Base-by-base conservation (phyloP, 2,329 filamentous ascomycete species). In the Paraphoma chrysanthemicola region DNA sequence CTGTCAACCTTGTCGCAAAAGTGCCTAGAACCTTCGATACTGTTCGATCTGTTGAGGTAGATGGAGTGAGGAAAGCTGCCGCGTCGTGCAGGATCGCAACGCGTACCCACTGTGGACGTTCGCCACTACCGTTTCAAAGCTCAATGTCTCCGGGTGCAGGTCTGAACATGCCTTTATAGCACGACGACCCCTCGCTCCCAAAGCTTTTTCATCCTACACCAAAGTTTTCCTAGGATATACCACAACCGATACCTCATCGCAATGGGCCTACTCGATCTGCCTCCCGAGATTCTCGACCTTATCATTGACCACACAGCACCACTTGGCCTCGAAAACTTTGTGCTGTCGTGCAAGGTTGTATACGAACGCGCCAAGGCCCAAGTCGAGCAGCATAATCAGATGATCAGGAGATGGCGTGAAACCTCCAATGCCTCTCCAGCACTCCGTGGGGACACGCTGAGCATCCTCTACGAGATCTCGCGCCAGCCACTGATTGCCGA, bases 211-310 rank as follows among this genome's bases (percentile, higher is more conserved):
- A 23, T 23, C 5, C 23, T 23, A 23, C 23, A 3, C 23, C 23
- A 3, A 23, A 23, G 23, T 5, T 23, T 23, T 23, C 23, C 5
- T 23, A 23, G 23, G 23, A 23, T 23, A 23, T 23, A 23, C 5
- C 23, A 36, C 33, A 6, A 36, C 33, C 6, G 33, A 36, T 36
- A 36, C 7, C 44, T 28, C n/a, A 23, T 23, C 48, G 44, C 28
- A 18, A 76, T 76, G 73, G 29, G 63, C 10, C 65, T 76, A 11
- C 67, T 75, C 33, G 66, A 72, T 43, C 64, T 76, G 11, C 72
- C 73, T 1, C 61, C 60, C 2, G 73, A 76, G 47, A 61, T 75
- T n/a, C 57, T 76, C 16, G 71, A 73, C 46, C 60, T 63, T 8
- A 70, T 76, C 36, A 67, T 76, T 38, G 62, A 69, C 31, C 60